A percentile compares a stretch with the other conserved stretches of the same genome.
These are phyloP conservation scores for Lactarius indigo DNA, from an alignment of 768 basidiomycete species.

Conservation along the genomic window DNA sequence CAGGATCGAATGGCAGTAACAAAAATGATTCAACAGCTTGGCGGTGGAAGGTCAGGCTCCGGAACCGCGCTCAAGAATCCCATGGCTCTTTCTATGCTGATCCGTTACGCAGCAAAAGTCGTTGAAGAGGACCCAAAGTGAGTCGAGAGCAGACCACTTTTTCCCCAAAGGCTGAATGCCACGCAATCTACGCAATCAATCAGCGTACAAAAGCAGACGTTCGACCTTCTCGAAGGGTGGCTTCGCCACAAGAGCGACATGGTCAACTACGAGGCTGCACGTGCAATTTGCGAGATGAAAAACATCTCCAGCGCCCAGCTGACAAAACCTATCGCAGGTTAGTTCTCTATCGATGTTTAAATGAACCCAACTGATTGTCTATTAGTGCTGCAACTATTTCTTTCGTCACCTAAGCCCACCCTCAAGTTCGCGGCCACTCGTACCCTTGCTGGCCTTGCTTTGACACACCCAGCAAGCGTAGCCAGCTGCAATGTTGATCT, in stretches of 20 bases:
- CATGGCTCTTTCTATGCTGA: constrained; percentile 98
- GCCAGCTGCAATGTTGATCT: constrained; percentile 94
- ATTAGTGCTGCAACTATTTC: constrained; percentile 88
- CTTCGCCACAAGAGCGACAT: constrained; percentile 98
- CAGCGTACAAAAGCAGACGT: constrained; percentile 89
- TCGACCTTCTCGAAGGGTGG: constrained; percentile 92
- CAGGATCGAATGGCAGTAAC: constrained; percentile 99
- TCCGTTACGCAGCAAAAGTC: constrained; percentile 96
- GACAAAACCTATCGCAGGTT: constrained; percentile 85
- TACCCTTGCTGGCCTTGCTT: constrained; percentile 84
- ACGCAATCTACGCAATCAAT: too few relatives aligned
- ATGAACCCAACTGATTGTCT: neutral
- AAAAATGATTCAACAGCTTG: constrained; percentile 98
- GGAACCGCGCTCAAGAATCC: constrained; percentile 88
- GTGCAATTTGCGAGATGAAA: constrained; percentile 96
- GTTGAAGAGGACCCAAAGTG: constrained; percentile 99
- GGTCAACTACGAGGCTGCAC: constrained; percentile 98
- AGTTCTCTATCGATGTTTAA: constrained; percentile 29
- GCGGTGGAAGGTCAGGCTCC: constrained; percentile 80
- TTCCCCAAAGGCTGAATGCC: constrained; percentile 10
- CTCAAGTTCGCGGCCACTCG: constrained; percentile 98
- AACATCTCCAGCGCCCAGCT: constrained; percentile 74
- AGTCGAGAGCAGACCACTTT: constrained; percentile 32
- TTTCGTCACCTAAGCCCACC: constrained; percentile 91
- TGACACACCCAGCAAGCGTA: constrained; percentile 82